Evolutionary conservation across 2,329 filamentous ascomycete species (phyloP).

Genomic region (Colletotrichum sp.): DNA sequence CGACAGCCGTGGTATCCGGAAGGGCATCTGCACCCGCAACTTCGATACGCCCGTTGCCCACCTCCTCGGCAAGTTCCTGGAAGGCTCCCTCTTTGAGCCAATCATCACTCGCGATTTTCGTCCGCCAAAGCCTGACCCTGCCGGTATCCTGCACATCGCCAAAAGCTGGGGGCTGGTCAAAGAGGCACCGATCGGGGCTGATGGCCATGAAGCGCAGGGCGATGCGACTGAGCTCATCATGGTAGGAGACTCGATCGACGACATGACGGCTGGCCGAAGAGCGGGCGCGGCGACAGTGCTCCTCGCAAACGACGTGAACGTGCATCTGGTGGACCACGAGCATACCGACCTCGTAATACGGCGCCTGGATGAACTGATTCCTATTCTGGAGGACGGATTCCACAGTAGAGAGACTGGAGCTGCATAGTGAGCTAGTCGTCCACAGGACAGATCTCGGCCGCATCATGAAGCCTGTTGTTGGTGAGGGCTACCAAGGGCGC

Average conservation of each 20-base stretch:
- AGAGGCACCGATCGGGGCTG: not conserved
- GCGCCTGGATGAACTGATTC: constrained; percentile 77
- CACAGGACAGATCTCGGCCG: not conserved
- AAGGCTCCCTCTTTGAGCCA: constrained; percentile 71
- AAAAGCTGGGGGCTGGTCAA: constrained; percentile 68
- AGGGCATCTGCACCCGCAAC: constrained; percentile 93
- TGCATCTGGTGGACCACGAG: constrained; percentile 69
- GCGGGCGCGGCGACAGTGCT: constrained; percentile 93
- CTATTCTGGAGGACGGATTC: constrained; percentile 78
- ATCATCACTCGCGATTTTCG: constrained; percentile 85
- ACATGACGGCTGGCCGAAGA: constrained; percentile 84
- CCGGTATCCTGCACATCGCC: constrained; percentile 87
- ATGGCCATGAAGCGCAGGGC: constrained; percentile 21
- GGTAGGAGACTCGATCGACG: constrained; percentile 85
- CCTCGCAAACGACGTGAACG: constrained; percentile 83
- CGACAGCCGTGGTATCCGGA: constrained; percentile 67
- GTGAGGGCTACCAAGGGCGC: not conserved
- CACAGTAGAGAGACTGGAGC: constrained; percentile 30
- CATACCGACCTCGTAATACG: constrained; percentile 79
- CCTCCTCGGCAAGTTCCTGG: constrained; percentile 77
- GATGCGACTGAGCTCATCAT: constrained; percentile 61
- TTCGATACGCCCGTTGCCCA: constrained; percentile 82
- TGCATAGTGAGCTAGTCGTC: not conserved
- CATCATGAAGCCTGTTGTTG: not conserved
- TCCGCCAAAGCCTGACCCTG: constrained; percentile 87